These are phyloP conservation scores for Acacia confusa DNA, from an alignment of 306 rosid genomes.

Conservation along the genomic window DNA sequence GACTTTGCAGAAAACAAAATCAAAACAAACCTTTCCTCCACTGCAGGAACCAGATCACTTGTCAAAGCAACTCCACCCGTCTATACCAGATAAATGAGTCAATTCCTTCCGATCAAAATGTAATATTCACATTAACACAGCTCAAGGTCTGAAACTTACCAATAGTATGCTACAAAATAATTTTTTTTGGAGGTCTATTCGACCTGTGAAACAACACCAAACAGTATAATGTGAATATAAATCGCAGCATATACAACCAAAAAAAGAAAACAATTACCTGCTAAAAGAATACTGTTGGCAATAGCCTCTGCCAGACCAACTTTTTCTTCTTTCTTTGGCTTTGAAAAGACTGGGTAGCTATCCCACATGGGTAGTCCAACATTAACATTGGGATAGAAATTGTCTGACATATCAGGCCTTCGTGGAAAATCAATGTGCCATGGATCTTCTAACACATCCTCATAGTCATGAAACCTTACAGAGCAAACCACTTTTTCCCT, in stretches of 20 bases:
- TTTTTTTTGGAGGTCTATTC: slow-evolving; percentile 91
- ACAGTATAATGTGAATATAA: slow-evolving; percentile 30
- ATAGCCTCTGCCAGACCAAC: slow-evolving; percentile 95
- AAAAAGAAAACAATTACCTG: slow-evolving; percentile 52
- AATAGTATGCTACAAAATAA: slow-evolving; percentile 93
- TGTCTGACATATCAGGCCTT: slow-evolving; percentile 74
- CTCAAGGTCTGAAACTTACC: slow-evolving; percentile 56
- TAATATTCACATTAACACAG: slow-evolving; percentile 24
- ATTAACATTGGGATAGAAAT: slow-evolving; percentile 62
- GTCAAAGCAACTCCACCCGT: slow-evolving; percentile 90
- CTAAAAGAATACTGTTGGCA: slow-evolving; percentile 82
- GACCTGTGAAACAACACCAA: slow-evolving; percentile 62
- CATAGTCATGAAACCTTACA: slow-evolving; percentile 78
- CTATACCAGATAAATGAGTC: slow-evolving; percentile 52
- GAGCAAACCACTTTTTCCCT: slow-evolving; percentile 14
- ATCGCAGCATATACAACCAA: slow-evolving; percentile 24
- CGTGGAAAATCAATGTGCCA: slow-evolving; percentile 84
- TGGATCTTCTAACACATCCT: slow-evolving; percentile 93
- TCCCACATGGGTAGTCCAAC: slow-evolving; percentile 89
- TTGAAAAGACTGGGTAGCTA: slow-evolving; percentile 70
- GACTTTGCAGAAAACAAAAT: slow-evolving; percentile 13
- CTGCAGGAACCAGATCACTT: slow-evolving; percentile 77
- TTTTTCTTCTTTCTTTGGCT: slow-evolving; percentile 90
- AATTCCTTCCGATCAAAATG: slow-evolving; percentile 33
- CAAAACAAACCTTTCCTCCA: slow-evolving; percentile 86